Conservation (phyloP, 2,329 filamentous ascomycete genomes). For the Aspergillus sp. region DNA sequence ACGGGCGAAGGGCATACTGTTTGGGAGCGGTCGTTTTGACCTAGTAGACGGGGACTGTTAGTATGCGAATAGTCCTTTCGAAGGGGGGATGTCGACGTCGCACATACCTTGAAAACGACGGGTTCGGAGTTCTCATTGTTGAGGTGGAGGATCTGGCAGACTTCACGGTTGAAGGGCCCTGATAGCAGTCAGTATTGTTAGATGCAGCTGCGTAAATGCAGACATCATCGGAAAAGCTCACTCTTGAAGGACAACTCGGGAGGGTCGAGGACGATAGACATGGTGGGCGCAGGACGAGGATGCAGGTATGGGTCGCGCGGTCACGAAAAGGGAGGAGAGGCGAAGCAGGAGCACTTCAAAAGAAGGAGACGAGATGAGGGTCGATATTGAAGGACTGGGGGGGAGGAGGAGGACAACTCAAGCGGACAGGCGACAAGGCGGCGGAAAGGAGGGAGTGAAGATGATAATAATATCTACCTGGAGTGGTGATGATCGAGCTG, state of each 20-base stretch:
- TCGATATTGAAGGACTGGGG: background rate
- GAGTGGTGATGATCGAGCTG: conserved; percentile 1
- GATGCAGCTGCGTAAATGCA: background rate
- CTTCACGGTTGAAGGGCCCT: conserved; percentile 65
- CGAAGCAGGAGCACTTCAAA: background rate
- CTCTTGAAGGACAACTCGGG: conserved; percentile 89
- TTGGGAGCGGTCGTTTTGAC: conserved; percentile 99
- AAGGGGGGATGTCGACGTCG: conserved; percentile 2
- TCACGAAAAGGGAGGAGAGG: conserved; percentile 15
- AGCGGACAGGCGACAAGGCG: conserved; percentile 5
- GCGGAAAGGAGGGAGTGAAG: conserved; percentile 2
- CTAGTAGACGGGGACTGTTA: conserved; percentile 46
- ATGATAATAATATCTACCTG: background rate
- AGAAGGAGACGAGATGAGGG: conserved; percentile 5
- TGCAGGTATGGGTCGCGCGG: background rate
- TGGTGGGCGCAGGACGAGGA: conserved; percentile 45
- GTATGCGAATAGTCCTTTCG: conserved; percentile 17
- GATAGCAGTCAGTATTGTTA: conserved; percentile 22
- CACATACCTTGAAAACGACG: conserved; percentile 62
- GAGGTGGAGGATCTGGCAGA: conserved; percentile 60
- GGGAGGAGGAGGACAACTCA: conserved; percentile 2
- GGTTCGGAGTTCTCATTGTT: conserved; percentile 57
- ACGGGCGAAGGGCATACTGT: conserved; percentile 66
- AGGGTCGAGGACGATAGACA: conserved; percentile 95
- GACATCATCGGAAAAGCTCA: conserved; percentile 40